Percentiles rank a stretch among this genome's conserved stretches.
Evolutionary conservation across 768 basidiomycete genomes (phyloP).

Genomic region (Termitomyces heimii): DNA sequence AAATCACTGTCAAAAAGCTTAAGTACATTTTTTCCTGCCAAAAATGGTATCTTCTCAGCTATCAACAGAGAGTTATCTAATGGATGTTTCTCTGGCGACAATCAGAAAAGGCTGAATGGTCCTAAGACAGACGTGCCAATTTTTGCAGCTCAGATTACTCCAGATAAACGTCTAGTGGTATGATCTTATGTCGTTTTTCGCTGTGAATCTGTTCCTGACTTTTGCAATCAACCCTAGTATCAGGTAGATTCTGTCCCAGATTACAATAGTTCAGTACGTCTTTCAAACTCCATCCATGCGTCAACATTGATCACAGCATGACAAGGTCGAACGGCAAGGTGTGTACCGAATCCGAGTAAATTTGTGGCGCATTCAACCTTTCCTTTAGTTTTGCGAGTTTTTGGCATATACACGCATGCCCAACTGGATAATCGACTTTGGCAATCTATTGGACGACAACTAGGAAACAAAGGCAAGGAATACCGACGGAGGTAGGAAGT

Average conservation of each 20-base stretch:
- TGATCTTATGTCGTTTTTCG: not conserved
- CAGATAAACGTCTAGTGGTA: conserved; percentile 12
- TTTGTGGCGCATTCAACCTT: not conserved
- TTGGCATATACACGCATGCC: conserved; percentile 27
- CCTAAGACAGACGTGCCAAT: conserved; percentile 10
- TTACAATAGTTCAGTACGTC: conserved; percentile 4
- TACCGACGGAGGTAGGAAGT: conserved; percentile 43
- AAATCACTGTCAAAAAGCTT: conserved; percentile 62
- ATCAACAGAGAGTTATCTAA: conserved; percentile 55
- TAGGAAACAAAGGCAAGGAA: conserved; percentile 37
- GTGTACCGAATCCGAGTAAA: not conserved
- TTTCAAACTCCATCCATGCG: not conserved
- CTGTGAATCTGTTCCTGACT: not conserved
- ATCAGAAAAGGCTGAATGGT: conserved; percentile 10
- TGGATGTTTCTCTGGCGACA: conserved; percentile 12
- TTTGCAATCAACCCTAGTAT: conserved; percentile 1
- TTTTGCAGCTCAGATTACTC: conserved; percentile 13
- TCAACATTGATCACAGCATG: not conserved
- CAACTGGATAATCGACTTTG: conserved; percentile 31
- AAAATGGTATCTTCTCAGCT: not conserved
- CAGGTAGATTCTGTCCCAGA: conserved; percentile 13
- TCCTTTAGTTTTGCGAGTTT: conserved; percentile 10
- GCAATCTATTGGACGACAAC: conserved; percentile 31
- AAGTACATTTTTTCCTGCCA: conserved; percentile 32
- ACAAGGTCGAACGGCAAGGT: conserved; percentile 13